Base-by-base conservation (phyloP, 2,329 filamentous ascomycete species). In the Alternaria sp. region DNA sequence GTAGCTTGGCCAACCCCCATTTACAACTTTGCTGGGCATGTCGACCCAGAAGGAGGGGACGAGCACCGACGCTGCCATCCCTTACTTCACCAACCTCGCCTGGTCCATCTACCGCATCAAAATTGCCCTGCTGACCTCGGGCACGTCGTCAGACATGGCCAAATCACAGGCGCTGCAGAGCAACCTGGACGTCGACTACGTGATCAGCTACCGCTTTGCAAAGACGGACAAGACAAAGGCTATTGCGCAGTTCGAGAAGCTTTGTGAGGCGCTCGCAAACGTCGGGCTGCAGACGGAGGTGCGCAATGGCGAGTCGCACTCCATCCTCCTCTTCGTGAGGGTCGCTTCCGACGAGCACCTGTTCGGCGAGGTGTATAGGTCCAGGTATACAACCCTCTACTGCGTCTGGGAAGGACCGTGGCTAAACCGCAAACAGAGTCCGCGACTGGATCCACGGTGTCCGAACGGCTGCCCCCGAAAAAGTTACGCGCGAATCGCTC, bases 401-500 rank as follows among this genome's bases (percentile, higher is more conserved):
- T 28, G 1, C 36, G 0, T 26, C 7, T 26, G 12, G 15, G 8
- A 19, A 13, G 23, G 11, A 10, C 32, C n/a, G 44, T 52, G 45
- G 12, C 46, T 66, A 19, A 19, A 64, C 25, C 15, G 9, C 23
- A 4, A 26, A 17, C 55, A 91, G 96, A 67, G 90, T 97, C 17
- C 92, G 93, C 77, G 96, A 98, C 81, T 99, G 94, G 93, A 88
- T 98, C 32, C 91, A 96, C 77, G 93, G 94, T 56, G 91, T 97
- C 58, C 90, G 93, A 66, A 87, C 91, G 53, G 87, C 88, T 19
- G 89, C 93, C 36, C 95, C 95, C 0, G 87, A 89, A 59, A 90
- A 89, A 74, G 89, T 96, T 69, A 88, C 93, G 17, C 82, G 86
- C 51, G 84, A 88, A 62, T 87, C 90, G 13, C 87, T 96, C 56